Conservation (phyloP, 768 basidiomycete species). For the Daedalea quercina region DNA sequence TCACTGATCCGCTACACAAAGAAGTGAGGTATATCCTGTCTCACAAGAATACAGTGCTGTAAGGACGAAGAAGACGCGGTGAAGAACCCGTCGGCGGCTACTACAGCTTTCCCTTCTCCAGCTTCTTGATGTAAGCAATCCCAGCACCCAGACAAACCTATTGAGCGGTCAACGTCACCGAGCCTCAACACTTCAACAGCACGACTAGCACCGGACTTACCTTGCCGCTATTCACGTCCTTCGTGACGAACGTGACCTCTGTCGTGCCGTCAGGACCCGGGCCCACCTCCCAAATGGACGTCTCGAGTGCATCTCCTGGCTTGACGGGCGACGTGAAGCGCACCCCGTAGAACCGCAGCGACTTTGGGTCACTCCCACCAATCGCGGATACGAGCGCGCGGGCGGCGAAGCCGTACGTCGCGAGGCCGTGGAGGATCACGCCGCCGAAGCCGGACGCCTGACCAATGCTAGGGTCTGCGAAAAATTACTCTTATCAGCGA, state of each 20-base stretch:
- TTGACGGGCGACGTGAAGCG: constrained; percentile 81
- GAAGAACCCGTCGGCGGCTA: background rate
- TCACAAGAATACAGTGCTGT: no score
- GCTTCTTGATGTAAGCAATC: constrained; percentile 55
- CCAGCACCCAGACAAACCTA: constrained; percentile 54
- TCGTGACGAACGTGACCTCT: constrained; percentile 34
- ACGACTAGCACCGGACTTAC: constrained; percentile 14
- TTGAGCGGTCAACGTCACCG: background rate
- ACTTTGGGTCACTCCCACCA: constrained; percentile 51
- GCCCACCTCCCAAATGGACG: constrained; percentile 72
- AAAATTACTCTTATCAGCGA: constrained; percentile 58
- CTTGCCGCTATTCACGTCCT: constrained; percentile 33
- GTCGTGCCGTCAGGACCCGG: constrained; percentile 28
- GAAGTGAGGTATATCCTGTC: no score
- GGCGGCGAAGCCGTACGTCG: constrained; percentile 77
- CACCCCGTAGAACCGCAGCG: constrained; percentile 62
- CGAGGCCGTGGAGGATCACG: constrained; percentile 80
- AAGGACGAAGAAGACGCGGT: no score
- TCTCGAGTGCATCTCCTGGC: constrained; percentile 79
- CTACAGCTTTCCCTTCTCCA: constrained; percentile 37
- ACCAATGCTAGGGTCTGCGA: constrained; percentile 67
- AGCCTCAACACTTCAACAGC: background rate
- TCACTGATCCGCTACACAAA: no score
- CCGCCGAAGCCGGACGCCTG: constrained; percentile 72
- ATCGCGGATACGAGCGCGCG: constrained; percentile 63